These are phyloP conservation scores for Monosporascus sp. DNA, from an alignment of 2,329 filamentous ascomycete genomes.

Conservation along the genomic window DNA sequence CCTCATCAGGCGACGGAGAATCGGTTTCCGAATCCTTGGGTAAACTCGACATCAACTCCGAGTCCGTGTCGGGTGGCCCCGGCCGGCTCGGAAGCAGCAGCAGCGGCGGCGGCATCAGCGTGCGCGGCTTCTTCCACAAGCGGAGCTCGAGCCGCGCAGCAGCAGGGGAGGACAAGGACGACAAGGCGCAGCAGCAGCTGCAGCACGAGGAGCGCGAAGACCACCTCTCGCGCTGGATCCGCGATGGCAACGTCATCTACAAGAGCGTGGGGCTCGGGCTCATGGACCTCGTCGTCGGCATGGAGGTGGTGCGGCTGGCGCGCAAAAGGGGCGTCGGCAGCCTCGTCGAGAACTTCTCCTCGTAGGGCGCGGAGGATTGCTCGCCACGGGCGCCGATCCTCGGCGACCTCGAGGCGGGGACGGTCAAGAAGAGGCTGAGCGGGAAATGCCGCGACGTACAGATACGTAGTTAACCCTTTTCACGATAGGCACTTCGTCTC, in stretches of 20 bases:
- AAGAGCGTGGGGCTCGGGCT: constrained; percentile 63
- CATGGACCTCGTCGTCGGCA: constrained; percentile 62
- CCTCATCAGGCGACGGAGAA: constrained; percentile 20
- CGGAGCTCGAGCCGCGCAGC: constrained; percentile 23
- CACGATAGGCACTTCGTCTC: no score
- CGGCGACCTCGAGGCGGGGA: constrained; percentile 2
- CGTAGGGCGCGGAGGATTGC: constrained; percentile 13
- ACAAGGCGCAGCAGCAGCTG: constrained; percentile 5
- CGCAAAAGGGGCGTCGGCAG: constrained; percentile 50
- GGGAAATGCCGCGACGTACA: neutral
- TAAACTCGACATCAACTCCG: constrained; percentile 21
- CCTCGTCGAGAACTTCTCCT: constrained; percentile 47
- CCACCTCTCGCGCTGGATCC: constrained; percentile 50
- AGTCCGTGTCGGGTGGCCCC: constrained; percentile 27
- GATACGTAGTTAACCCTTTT: no score
- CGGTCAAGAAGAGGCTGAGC: neutral
- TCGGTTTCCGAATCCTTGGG: constrained; percentile 33
- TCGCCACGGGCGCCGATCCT: constrained; percentile 10
- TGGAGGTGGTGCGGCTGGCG: constrained; percentile 53
- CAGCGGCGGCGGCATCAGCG: constrained; percentile 12
- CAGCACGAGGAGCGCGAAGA: constrained; percentile 43
- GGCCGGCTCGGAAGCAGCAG: constrained; percentile 17
- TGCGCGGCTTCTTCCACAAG: constrained; percentile 22
- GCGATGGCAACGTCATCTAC: constrained; percentile 61
- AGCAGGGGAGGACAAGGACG: neutral